Evolutionary conservation across 345 rosid species (phyloP).

Genomic region (Eucalyptus paniculata): DNA sequence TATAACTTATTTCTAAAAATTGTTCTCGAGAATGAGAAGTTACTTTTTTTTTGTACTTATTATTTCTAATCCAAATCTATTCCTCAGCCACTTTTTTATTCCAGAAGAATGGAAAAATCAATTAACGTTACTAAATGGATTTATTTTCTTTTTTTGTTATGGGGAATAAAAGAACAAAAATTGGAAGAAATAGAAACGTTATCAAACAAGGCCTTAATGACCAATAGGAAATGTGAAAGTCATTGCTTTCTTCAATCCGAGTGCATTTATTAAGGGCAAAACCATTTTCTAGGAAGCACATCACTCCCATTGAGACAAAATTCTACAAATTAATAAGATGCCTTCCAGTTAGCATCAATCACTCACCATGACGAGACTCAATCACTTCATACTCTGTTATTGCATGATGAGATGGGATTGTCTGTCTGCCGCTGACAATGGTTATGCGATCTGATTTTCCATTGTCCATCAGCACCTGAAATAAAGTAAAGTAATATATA

Average conservation of each 20-base stretch:
- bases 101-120: too few relatives aligned
- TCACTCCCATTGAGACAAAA: not conserved
- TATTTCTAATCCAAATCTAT: too few relatives aligned
- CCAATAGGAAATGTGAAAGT: not conserved
- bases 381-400: slow-evolving; percentile 72
- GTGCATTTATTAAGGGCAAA: not conserved
- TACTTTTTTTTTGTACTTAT: too few relatives aligned
- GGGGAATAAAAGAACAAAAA: too few relatives aligned
- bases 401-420: slow-evolving; percentile 56
- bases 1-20: too few relatives aligned
- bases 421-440: slow-evolving; percentile 29
- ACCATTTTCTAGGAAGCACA: not conserved
- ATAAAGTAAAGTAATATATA: not conserved
- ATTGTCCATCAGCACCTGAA: slow-evolving; percentile 64
- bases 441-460: slow-evolving; percentile 91
- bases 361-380: slow-evolving; percentile 57
- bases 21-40: too few relatives aligned
- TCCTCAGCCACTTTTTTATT: too few relatives aligned
- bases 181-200: accelerated
- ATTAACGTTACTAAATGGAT: too few relatives aligned
- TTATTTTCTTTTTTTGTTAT: too few relatives aligned
- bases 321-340: not conserved
- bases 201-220: not conserved
- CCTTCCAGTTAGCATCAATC: not conserved
- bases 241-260: not conserved